Conservation (phyloP, 345 rosid genomes). For the Euphorbia pulcherrima region DNA sequence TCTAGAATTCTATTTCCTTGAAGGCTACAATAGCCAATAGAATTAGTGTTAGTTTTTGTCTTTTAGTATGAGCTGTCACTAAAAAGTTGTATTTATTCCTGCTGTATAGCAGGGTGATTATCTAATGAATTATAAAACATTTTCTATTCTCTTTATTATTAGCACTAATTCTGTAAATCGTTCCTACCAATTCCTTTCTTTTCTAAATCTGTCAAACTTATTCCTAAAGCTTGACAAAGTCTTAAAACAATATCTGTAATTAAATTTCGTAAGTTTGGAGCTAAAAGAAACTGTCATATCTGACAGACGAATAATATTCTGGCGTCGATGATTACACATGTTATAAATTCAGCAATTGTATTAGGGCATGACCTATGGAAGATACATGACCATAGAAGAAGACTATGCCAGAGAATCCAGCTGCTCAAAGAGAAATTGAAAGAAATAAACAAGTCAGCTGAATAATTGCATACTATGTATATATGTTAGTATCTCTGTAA, state of each 20-base stretch:
- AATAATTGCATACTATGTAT: not conserved
- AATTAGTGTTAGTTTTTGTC: too few relatives aligned
- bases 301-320: slow-evolving; percentile 79
- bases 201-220: too few relatives aligned
- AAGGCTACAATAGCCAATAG: too few relatives aligned
- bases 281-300: not conserved
- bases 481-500: not conserved
- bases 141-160: too few relatives aligned
- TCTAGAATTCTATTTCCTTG: too few relatives aligned
- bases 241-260: not conserved
- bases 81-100: too few relatives aligned
- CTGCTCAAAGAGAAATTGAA: slow-evolving; percentile 38
- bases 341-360: slow-evolving; percentile 75
- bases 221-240: too few relatives aligned
- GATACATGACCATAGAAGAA: slow-evolving; percentile 76
- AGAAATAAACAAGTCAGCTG: not conserved
- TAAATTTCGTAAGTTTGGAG: not conserved
- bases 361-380: slow-evolving; percentile 92
- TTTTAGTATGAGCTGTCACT: too few relatives aligned
- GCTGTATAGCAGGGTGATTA: too few relatives aligned
- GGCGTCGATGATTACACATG: slow-evolving; percentile 85
- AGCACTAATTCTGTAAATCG: too few relatives aligned
- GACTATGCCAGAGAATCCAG: slow-evolving; percentile 66
- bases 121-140: too few relatives aligned
- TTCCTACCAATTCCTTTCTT: too few relatives aligned